These are phyloP conservation scores for Neolecta irregularis DNA, from an alignment of 1,139 yeast species.

Conservation along the genomic window DNA sequence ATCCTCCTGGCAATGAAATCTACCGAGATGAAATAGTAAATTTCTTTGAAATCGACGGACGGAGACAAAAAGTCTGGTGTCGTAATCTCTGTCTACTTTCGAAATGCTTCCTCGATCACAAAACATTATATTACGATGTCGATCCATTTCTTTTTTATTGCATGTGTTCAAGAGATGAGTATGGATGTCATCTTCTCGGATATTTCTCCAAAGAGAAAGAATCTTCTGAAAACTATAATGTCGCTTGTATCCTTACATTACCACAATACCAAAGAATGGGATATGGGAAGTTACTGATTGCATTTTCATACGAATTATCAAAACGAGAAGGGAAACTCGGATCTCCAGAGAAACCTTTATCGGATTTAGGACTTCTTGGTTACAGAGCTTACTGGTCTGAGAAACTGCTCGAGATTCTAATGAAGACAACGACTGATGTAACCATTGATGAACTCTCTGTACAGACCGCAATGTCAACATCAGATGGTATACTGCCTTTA, in stretches of 20 bases:
- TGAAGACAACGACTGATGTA: constrained; percentile 52
- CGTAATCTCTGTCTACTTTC: constrained; percentile 78
- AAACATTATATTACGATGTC: constrained; percentile 88
- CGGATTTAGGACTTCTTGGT: constrained; percentile 82
- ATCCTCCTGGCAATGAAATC: constrained; percentile 97
- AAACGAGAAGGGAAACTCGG: constrained; percentile 80
- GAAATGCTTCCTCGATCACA: constrained; percentile 83
- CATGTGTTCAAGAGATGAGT: constrained; percentile 77
- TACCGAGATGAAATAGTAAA: constrained; percentile 72
- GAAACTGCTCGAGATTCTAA: constrained; percentile 56
- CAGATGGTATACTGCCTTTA: constrained; percentile 86
- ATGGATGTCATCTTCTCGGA: constrained; percentile 91
- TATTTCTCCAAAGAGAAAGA: constrained; percentile 94
- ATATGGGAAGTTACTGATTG: constrained; percentile 77
- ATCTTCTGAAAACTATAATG: constrained; percentile 87
- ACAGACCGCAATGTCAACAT: constrained; percentile 85
- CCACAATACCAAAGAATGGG: constrained; percentile 97
- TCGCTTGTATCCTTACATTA: constrained; percentile 86
- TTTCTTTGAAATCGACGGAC: constrained; percentile 92
- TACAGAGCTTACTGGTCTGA: constrained; percentile 97
- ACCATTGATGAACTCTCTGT: constrained; percentile 87
- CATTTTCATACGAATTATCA: constrained; percentile 81
- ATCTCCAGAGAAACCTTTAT: constrained; percentile 92
- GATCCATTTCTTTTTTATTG: constrained; percentile 92
- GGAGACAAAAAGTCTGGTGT: constrained; percentile 93